These are phyloP conservation scores for Sesbania bispinosa DNA, from an alignment of 306 rosid species.

Conservation along the genomic window DNA sequence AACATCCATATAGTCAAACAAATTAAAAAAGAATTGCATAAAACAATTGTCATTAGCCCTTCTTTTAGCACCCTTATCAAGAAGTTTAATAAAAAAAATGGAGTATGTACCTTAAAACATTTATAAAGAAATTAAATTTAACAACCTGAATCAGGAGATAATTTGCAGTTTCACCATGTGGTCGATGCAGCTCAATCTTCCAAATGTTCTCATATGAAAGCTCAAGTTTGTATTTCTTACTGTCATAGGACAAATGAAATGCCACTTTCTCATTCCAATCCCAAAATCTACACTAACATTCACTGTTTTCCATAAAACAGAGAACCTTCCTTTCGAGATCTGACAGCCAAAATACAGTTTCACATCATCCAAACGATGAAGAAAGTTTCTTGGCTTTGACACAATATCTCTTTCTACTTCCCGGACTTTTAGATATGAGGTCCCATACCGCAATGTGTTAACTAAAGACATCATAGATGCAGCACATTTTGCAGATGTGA, in stretches of 20 bases:
- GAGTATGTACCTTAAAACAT: background rate
- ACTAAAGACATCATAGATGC: slow-evolving; percentile 30
- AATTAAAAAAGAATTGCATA: background rate
- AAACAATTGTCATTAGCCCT: too few species aligned
- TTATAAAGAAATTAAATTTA: background rate
- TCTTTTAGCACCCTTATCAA: too few species aligned
- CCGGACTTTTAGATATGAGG: slow-evolving; percentile 39
- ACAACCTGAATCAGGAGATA: slow-evolving; percentile 80
- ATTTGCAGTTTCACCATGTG: slow-evolving; percentile 32
- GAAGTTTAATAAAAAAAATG: background rate
- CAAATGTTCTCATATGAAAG: slow-evolving; percentile 63
- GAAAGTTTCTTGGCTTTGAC: slow-evolving; percentile 40
- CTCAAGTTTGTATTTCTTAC: slow-evolving; percentile 43
- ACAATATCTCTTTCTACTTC: slow-evolving; percentile 46
- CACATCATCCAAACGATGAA: slow-evolving; percentile 35
- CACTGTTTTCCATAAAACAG: slow-evolving; percentile 28
- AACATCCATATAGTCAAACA: background rate
- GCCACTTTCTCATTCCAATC: slow-evolving; percentile 37
- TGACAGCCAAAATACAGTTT: slow-evolving; percentile 63
- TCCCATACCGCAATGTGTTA: background rate
- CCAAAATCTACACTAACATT: slow-evolving; percentile 54
- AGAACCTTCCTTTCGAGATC: slow-evolving; percentile 43
- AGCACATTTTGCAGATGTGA: slow-evolving; percentile 34
- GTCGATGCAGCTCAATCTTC: slow-evolving; percentile 55
- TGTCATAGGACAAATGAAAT: slow-evolving; percentile 27